Base-by-base conservation (phyloP, 495 filamentous ascomycete species). In the Geoglossum glabrum region DNA sequence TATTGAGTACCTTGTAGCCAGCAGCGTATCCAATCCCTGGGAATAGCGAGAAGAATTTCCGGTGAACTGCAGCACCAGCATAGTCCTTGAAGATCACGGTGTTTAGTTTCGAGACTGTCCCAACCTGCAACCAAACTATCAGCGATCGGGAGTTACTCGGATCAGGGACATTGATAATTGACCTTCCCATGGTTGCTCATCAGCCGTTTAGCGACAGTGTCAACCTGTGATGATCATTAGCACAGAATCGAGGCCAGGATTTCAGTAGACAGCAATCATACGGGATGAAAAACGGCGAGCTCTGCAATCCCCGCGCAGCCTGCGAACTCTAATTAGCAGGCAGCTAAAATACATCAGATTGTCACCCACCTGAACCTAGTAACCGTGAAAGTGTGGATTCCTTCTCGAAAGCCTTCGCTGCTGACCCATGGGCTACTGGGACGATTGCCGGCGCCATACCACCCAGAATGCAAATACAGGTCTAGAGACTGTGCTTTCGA, bases 121-220 rank as follows among this genome's bases (percentile, higher is more conserved):
- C 70, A 64, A 92, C 77, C 83, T 87, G 64, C 30, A 15, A 5
- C 15, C 38, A 28, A 31, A 54, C 49, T 13, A 40, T 64, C 51
- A 56, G 33, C 21, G 30, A 31, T 34, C 55, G 11, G 26, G 7
- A 27, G 33, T 21, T n/a, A n/a, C 23, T 11, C 19, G 38, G 1
- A 23, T 38, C 19, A 59, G 52, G 23, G 34, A 33, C 27, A 13
- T n/a, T 33, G 11, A 43, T 11, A 40, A 58, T 71, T 68, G 64
- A 87, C 85, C 71, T 76, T 80, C 63, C 78, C 79, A 66, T 95
- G 84, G 70, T 99, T 97, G 82, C 88, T 95, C 92, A 99, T 99
- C 72, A 99, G 81, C 50, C 92, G 86, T 76, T 99, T 99, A 51
- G 92, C 89, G 59, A 87, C 95, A 45, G 92, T 99, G 70, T 99